Percentiles rank a stretch among this genome's conserved stretches.
These are phyloP conservation scores for Paracamarosporium sp. DNA, from an alignment of 2,329 filamentous ascomycete species.

Conservation along the genomic window DNA sequence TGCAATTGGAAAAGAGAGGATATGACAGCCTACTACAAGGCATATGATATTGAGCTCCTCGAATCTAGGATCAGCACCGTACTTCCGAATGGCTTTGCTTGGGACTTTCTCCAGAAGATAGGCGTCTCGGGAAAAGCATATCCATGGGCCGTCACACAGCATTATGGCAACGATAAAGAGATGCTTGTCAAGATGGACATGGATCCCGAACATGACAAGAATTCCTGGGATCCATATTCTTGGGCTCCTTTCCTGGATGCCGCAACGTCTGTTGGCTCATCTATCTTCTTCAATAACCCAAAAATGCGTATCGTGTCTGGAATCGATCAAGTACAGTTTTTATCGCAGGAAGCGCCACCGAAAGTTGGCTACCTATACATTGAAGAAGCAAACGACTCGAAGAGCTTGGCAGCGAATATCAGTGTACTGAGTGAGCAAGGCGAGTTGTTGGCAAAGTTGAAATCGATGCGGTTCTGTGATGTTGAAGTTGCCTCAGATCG, in stretches of 20 bases:
- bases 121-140: slow-evolving; percentile 52
- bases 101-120: slow-evolving; percentile 48
- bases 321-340: slow-evolving; percentile 37
- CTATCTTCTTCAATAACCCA: slow-evolving; percentile 47
- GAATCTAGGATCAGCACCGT: slow-evolving; percentile 34
- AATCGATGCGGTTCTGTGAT: slow-evolving; percentile 49
- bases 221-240: slow-evolving; percentile 38
- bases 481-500: slow-evolving; percentile 43
- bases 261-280: slow-evolving; percentile 52
- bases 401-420: slow-evolving; percentile 38
- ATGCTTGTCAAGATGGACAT: slow-evolving; percentile 52
- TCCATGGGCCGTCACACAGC: slow-evolving; percentile 51
- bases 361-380: slow-evolving; percentile 47
- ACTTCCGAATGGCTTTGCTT: slow-evolving; percentile 43
- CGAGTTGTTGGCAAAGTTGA: slow-evolving; percentile 38
- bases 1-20: slow-evolving; percentile 17
- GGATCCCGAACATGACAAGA: slow-evolving; percentile 22
- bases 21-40: slow-evolving; percentile 12
- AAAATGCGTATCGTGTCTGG: slow-evolving; percentile 48
- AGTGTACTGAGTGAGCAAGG: slow-evolving; percentile 36
- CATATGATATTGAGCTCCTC: slow-evolving; percentile 29
- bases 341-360: slow-evolving; percentile 26
- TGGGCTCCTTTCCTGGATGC: slow-evolving; percentile 53
- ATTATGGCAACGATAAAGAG: slow-evolving; percentile 47
- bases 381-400: slow-evolving; percentile 30